Base-by-base conservation (phyloP, 495 filamentous ascomycete species). In the Xylaria curta region DNA sequence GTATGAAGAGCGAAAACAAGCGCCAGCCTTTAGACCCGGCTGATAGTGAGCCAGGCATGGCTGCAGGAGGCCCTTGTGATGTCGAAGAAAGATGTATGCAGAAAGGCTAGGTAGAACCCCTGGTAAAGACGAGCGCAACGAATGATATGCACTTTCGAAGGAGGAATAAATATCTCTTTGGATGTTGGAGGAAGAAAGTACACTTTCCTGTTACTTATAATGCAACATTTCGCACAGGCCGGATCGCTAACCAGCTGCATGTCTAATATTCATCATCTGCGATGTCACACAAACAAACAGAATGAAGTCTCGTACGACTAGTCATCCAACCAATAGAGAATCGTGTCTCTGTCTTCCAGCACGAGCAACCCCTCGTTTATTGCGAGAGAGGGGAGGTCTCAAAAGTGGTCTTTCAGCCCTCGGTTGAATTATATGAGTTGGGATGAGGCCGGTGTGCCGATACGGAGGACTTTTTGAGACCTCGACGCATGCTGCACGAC, bases 401-500 rank as follows among this genome's bases (percentile, higher is more conserved):
- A 53, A 42, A 33, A 31, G 24, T 26, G 13, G 44, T 4, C 24
- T 47, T 44, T 56, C 49, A 56, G 65, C 65, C n/a, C 49, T 26
- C 26, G 33, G 36, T 59, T 44, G 36, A 56, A 44, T 59, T 46
- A 28, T 46, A 46, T 46, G 38, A 44, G 36, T 28, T 44, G 42
- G 19, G n/a, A 63, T 53, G 33, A 51, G 46, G 60, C 36, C 63
- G 59, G 58, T 38, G 33, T 33, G 4, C n/a, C 19, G 56, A 38
- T 38, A n/a, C 1, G 36, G 15, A 59, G 17, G 33, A 38, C 31
- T 60, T 19, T 60, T 69, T 62, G 70, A 73, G 67, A 63, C 36
- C 61, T 65, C 72, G 67, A 75, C 68, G 67, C 71, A 60, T 66
- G 67, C 73, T 78, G 76, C 75, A 75, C 73, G 1, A 78, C 73